phyloP scores from a whole-genome alignment of 2,329 filamentous ascomycete species.

The Alternaria infectoria region DNA sequence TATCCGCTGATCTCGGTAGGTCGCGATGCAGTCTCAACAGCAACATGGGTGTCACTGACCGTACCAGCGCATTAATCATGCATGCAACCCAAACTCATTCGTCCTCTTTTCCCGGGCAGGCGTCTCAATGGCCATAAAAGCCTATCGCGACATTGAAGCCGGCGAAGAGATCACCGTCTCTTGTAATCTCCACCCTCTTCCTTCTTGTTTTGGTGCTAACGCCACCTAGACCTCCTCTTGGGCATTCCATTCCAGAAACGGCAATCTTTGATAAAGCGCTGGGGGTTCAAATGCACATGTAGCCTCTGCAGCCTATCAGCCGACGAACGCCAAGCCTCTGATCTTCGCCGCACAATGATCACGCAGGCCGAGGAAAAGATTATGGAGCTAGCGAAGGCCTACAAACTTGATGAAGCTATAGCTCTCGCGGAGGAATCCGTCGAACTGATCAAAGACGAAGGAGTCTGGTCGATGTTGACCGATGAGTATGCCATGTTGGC shows the following conservation, averaged over 20 bases:
- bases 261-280: slow-evolving; percentile 15
- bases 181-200: slow-evolving; percentile 10
- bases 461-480: slow-evolving; percentile 15
- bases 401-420: slow-evolving; percentile 15
- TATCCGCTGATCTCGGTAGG: slow-evolving; percentile 28
- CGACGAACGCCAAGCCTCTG: slow-evolving; percentile 12
- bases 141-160: slow-evolving; percentile 25
- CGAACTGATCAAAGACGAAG: slow-evolving; percentile 23
- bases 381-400: slow-evolving; percentile 4
- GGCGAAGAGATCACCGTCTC: slow-evolving; percentile 35
- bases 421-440: slow-evolving; percentile 13
- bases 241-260: slow-evolving; percentile 17
- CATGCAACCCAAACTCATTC: slow-evolving; percentile 30
- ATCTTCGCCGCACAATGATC: slow-evolving; percentile 24
- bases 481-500: slow-evolving; percentile 28
- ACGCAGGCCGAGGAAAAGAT: slow-evolving; percentile 8
- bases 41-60: not conserved
- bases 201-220: not conserved
- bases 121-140: slow-evolving; percentile 29
- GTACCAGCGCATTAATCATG: slow-evolving; percentile 31
- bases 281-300: slow-evolving; percentile 36
- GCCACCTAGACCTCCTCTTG: slow-evolving; percentile 20
- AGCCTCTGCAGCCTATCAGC: slow-evolving; percentile 15
- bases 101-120: slow-evolving; percentile 32
- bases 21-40: not conserved